A percentile compares a stretch with the other conserved stretches of the same genome.
phyloP scores from a whole-genome alignment of 306 rosid genomes.

The Aeschynomene evenia region DNA sequence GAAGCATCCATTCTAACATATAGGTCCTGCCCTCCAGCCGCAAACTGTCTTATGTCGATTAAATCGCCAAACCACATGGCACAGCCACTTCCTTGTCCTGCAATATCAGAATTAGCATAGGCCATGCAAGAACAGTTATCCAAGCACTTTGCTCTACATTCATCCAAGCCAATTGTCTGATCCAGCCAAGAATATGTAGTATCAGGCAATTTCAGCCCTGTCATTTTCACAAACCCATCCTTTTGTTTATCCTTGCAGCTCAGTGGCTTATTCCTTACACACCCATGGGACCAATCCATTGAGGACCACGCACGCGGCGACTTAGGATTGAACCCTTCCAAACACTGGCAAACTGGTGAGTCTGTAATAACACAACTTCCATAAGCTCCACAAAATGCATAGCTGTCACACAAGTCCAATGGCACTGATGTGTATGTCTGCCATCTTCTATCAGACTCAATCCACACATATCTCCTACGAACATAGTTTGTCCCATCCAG shows the following conservation, averaged over 20 bases:
- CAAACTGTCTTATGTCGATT: constrained; percentile 44
- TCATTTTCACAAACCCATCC: constrained; percentile 41
- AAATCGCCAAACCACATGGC: constrained; percentile 73
- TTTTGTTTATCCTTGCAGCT: constrained; percentile 33
- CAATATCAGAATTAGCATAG: constrained; percentile 56
- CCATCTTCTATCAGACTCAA: constrained; percentile 36
- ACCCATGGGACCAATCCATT: constrained; percentile 45
- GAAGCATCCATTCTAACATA: constrained; percentile 58
- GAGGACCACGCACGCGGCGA: constrained; percentile 34
- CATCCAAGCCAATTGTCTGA: constrained; percentile 31
- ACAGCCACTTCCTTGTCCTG: constrained; percentile 64
- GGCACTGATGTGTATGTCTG: constrained; percentile 39
- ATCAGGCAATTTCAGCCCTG: constrained; percentile 56
- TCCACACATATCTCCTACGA: constrained; percentile 37
- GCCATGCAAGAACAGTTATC: constrained; percentile 61
- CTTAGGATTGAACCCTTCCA: constrained; percentile 44
- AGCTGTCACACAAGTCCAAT: constrained; percentile 49
- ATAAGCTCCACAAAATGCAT: constrained; percentile 51
- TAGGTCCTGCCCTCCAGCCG: constrained; percentile 62
- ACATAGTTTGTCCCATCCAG: constrained; percentile 34
- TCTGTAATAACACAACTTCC: constrained; percentile 42
- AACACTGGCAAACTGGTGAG: constrained; percentile 44
- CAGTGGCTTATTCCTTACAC: constrained; percentile 31
- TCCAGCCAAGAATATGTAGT: constrained; percentile 54
- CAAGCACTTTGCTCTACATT: constrained; percentile 37